Evolutionary conservation across 257 asterid genomes (phyloP).

Genomic region (Rhazya stricta): DNA sequence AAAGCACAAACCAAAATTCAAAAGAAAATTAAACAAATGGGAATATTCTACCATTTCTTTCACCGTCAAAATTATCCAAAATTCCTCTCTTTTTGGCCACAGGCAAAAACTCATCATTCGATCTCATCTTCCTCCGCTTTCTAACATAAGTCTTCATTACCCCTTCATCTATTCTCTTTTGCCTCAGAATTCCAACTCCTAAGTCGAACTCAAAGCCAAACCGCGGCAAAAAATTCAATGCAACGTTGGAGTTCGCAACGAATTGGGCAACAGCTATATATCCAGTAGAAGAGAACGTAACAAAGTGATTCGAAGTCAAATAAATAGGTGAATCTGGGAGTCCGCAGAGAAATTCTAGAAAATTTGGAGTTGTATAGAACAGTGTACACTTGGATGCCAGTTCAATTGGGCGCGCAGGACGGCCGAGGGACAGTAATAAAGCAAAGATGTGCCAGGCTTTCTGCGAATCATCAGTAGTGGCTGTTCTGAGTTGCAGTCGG

Average conservation of each 20-base stretch:
- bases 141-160: constrained; percentile 35
- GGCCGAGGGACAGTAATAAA: constrained; percentile 38
- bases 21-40: not conserved
- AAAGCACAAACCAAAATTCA: not conserved
- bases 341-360: constrained; percentile 51
- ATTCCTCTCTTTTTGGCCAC: constrained; percentile 22
- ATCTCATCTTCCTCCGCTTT: constrained; percentile 45
- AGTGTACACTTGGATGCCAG: constrained; percentile 35
- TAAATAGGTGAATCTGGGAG: constrained; percentile 61
- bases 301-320: constrained; percentile 31
- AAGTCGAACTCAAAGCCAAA: constrained; percentile 12
- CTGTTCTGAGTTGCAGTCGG: constrained; percentile 22
- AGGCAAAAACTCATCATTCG: constrained; percentile 26
- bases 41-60: not conserved
- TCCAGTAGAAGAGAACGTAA: constrained; percentile 54
- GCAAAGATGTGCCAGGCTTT: constrained; percentile 64
- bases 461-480: constrained; percentile 23
- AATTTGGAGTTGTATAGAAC: constrained; percentile 32
- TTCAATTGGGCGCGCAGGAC: constrained; percentile 45
- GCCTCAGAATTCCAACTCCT: constrained; percentile 6
- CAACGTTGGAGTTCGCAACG: constrained; percentile 23
- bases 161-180: constrained; percentile 11
- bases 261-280: constrained; percentile 31
- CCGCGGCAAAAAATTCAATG: constrained; percentile 20
- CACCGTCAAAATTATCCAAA: constrained; percentile 29